Percentiles rank a stretch among this genome's conserved stretches.
Conservation (phyloP, 2,329 filamentous ascomycete species). For the Hypoxylon sp. region DNA sequence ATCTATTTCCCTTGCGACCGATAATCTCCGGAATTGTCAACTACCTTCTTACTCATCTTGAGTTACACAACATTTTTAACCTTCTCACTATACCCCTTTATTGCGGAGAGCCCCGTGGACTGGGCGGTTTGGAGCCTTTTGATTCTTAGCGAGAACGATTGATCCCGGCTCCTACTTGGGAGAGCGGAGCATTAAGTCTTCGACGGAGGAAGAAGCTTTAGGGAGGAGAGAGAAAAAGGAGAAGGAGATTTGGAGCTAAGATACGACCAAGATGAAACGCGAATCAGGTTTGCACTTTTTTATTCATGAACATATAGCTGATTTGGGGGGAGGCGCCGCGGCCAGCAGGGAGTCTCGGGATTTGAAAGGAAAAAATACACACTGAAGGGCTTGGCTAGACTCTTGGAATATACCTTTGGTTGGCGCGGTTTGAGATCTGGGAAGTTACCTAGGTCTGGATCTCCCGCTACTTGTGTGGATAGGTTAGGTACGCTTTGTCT, state of each 20-base stretch:
- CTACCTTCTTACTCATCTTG: conserved; percentile 19
- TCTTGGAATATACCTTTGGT: too few species aligned
- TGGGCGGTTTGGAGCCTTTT: conserved; percentile 29
- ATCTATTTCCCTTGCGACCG: conserved; percentile 34
- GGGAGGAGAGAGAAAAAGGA: conserved; percentile 7
- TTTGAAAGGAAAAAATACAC: too few species aligned
- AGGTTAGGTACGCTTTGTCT: too few species aligned
- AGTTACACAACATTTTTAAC: conserved; percentile 23
- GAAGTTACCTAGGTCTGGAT: too few species aligned
- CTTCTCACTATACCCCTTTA: conserved; percentile 36
- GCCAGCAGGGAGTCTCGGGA: too few species aligned
- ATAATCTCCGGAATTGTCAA: conserved; percentile 17
- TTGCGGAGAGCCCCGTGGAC: conserved; percentile 14
- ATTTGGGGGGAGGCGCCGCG: too few species aligned
- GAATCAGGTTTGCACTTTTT: conserved; percentile 34
- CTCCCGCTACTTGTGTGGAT: too few species aligned
- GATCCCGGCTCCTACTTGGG: conserved; percentile 1
- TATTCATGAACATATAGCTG: too few species aligned
- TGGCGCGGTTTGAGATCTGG: too few species aligned
- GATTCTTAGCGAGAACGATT: conserved; percentile 8
- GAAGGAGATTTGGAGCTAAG: conserved; percentile 16
- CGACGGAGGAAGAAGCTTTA: conserved; percentile 6
- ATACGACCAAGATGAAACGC: conserved; percentile 34
- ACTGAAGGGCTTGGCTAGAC: too few species aligned
- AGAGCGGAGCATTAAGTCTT: neutral